A percentile compares a stretch with the other conserved stretches of the same genome.
Conservation (phyloP, 768 basidiomycete genomes). For the Leucogyrophana mollusca region DNA sequence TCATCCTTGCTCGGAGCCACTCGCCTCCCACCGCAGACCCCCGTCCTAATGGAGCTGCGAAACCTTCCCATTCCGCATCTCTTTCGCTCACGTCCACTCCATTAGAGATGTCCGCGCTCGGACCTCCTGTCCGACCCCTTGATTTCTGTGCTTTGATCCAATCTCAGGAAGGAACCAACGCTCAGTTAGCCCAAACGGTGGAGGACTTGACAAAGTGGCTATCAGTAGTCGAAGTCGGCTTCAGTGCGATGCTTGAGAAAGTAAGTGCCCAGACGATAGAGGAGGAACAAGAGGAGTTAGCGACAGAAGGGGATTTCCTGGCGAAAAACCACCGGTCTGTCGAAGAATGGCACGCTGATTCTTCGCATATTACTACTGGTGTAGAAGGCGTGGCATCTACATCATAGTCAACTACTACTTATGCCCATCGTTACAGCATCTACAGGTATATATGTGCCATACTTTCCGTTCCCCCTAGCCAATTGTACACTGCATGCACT, state of each 20-base stretch:
- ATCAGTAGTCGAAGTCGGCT: conserved; percentile 66
- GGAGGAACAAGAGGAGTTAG: conserved; percentile 58
- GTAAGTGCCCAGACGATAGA: conserved; percentile 52
- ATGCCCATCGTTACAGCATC: conserved; percentile 2
- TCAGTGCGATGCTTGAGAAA: conserved; percentile 63
- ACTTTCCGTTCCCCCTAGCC: conserved; percentile 5
- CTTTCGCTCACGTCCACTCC: conserved; percentile 34
- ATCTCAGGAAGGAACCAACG: conserved; percentile 56
- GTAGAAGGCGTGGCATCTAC: conserved; percentile 1
- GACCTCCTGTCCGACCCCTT: conserved; percentile 59
- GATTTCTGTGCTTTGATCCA: conserved; percentile 60
- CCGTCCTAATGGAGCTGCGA: conserved; percentile 20
- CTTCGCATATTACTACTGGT: conserved; percentile 9
- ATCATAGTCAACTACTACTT: too few species aligned
- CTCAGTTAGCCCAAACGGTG: conserved; percentile 70
- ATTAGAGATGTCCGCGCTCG: conserved; percentile 24
- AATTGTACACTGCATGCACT: conserved; percentile 10
- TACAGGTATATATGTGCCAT: conserved; percentile 13
- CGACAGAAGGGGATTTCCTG: conserved; percentile 19
- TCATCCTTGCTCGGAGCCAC: conserved; percentile 34
- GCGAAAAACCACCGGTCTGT: conserved; percentile 7
- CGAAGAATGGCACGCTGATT: conserved; percentile 4
- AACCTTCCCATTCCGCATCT: conserved; percentile 28
- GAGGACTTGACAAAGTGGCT: conserved; percentile 79
- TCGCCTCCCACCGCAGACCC: conserved; percentile 24